Evolutionary conservation across 352 stramenopile genomes (phyloP).

Genomic region (Nothophytophthora sp.): DNA sequence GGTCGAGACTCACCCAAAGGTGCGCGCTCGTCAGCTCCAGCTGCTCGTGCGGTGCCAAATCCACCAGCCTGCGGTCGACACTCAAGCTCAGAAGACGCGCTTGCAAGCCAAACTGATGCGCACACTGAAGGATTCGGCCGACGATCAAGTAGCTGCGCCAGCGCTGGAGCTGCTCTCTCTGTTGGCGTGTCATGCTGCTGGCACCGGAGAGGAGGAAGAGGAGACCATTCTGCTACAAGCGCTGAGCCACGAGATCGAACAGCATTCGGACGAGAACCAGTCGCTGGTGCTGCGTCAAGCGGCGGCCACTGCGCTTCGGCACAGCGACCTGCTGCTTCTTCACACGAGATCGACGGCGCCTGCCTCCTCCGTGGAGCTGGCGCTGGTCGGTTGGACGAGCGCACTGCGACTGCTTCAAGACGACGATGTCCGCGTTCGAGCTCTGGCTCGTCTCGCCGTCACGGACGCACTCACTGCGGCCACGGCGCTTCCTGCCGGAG

Average conservation of each 20-base stretch:
- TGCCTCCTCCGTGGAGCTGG: constrained; percentile 20
- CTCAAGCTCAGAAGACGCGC: constrained; percentile 10
- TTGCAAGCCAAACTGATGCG: constrained; percentile 21
- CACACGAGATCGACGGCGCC: constrained; percentile 4
- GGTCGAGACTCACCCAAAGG: constrained; percentile 69
- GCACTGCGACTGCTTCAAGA: constrained; percentile 72
- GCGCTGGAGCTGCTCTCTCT: constrained; percentile 64
- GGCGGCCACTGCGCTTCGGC: constrained; percentile 49
- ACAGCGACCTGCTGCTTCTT: constrained; percentile 44
- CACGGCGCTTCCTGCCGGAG: background rate
- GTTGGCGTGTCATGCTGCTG: constrained; percentile 19
- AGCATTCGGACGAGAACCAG: constrained; percentile 49
- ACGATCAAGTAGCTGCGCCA: constrained; percentile 55
- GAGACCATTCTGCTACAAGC: constrained; percentile 20
- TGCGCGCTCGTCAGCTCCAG: constrained; percentile 53
- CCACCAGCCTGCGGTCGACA: constrained; percentile 8
- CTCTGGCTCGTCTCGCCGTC: constrained; percentile 31
- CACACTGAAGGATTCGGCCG: constrained; percentile 40
- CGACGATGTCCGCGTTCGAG: constrained; percentile 46
- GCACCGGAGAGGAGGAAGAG: no score
- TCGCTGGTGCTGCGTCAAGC: constrained; percentile 60
- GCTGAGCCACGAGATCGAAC: constrained; percentile 49
- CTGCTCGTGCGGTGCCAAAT: constrained; percentile 46
- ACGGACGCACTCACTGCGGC: constrained; percentile 27
- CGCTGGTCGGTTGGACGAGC: constrained; percentile 55